A percentile compares a stretch with the other conserved stretches of the same genome.
Conservation (phyloP, 1,139 yeast species). For the Candida tunisiensis region DNA sequence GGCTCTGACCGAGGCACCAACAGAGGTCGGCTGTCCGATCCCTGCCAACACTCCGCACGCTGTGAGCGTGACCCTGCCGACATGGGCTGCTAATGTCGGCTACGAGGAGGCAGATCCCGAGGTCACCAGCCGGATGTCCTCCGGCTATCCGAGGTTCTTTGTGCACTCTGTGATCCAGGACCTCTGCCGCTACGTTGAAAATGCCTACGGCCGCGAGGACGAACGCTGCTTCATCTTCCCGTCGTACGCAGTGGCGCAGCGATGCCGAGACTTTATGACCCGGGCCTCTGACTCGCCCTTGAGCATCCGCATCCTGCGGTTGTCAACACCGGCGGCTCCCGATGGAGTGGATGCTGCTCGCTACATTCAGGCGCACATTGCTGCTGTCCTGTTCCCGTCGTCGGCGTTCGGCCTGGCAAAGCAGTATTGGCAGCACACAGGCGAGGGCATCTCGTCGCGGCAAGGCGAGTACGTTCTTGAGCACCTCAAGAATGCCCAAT, state of each 20-base stretch:
- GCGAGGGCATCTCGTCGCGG: conserved; percentile 86
- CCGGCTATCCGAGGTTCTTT: conserved; percentile 79
- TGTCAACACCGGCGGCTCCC: conserved; percentile 56
- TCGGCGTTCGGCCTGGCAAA: conserved; percentile 46
- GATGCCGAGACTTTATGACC: conserved; percentile 67
- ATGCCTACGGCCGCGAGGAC: conserved; percentile 60
- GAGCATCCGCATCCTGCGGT: conserved; percentile 55
- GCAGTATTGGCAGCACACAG: conserved; percentile 92
- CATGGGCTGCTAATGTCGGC: conserved; percentile 86
- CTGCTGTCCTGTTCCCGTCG: conserved; percentile 60
- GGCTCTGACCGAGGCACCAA: conserved; percentile 11
- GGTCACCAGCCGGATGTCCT: conserved; percentile 64
- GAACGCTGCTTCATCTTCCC: conserved; percentile 67
- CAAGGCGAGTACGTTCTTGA: conserved; percentile 69
- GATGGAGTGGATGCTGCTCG: conserved; percentile 23
- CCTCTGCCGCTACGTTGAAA: conserved; percentile 24
- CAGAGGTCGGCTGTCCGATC: conserved; percentile 62
- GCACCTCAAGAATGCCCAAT: conserved; percentile 33
- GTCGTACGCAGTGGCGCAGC: conserved; percentile 57
- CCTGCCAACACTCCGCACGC: conserved; percentile 87
- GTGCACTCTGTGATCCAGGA: conserved; percentile 58
- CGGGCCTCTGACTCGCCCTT: conserved; percentile 15
- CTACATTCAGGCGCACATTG: conserved; percentile 48
- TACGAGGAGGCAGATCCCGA: conserved; percentile 82
- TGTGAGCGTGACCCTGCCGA: conserved; percentile 82